Base-by-base conservation (phyloP, 78 protist species). In the Carpediemonas membranifera region DNA sequence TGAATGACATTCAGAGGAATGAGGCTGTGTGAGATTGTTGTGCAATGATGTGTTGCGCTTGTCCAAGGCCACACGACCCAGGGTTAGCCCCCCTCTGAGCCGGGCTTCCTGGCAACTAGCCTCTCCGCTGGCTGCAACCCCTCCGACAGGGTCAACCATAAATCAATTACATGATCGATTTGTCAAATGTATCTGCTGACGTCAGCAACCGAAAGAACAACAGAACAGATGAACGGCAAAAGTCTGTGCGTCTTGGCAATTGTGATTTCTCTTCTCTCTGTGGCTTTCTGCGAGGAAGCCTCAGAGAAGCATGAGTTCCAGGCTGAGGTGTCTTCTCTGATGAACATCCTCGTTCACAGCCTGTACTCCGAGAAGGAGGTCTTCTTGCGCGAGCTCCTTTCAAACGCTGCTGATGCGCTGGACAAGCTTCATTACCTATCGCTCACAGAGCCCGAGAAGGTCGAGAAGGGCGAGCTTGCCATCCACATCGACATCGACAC, bases 331-430 rank as follows among this genome's bases (percentile, higher is more conserved):
- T 3, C 7, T 3, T 7, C 25, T 60, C 30, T 64, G 11, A 3
- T 64, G 54, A 27, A 64, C 18, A 52, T 96, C 58, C 92, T 96
- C 85, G 91, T 96, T 86, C 86, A 96, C 89, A 77, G 94, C 2
- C 83, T 96, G 58, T 96, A 96, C 88, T 76, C 90, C 57, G 90
- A 92, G 78, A 87, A 86, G 76, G 96, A 92, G 70, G 83, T 96
- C 66, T 96, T 96, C 88, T 74, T 96, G 33, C 87, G 99, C 28
- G 99, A 73, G 54, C 47, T 63, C 30, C 28, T 62, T 31, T 57
- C 76, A 3, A 51, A 53, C 59, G 73, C 61, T 3, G 19, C 31
- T 14, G 72, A 74, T 59, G 89, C 90, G 31, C 77, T 74, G 37
- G 90, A 86, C 69, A 78, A 84, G 81, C 76, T 87, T 71, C 90